Percentiles rank a stretch among this genome's conserved stretches.
Evolutionary conservation across 2,329 filamentous ascomycete species (phyloP).

Genomic region (Sporothrix phasma): DNA sequence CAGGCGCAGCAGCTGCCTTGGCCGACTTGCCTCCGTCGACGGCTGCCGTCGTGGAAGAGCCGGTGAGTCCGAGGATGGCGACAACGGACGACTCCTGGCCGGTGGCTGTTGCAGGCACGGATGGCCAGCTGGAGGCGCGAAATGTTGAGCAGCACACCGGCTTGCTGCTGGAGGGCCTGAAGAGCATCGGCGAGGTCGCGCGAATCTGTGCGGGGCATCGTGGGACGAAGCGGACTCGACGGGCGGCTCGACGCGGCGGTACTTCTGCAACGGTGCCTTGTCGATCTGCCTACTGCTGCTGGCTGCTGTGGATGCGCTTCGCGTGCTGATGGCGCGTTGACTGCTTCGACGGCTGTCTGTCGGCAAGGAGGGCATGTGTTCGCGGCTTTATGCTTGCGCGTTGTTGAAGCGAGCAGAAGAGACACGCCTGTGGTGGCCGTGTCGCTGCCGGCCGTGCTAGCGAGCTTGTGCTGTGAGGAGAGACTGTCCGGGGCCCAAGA

Average conservation of each 20-base stretch:
- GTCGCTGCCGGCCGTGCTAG: constrained; percentile 16
- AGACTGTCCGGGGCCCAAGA: neutral
- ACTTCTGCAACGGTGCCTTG: constrained; percentile 31
- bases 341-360: neutral
- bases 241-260: neutral
- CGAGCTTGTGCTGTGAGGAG: neutral
- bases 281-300: constrained; percentile 16
- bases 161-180: constrained; percentile 48
- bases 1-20: constrained; percentile 56
- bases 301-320: constrained; percentile 22
- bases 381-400: neutral
- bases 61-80: constrained; percentile 43
- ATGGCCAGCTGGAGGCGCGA: constrained; percentile 62
- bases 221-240: neutral
- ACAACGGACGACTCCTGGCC: constrained; percentile 50
- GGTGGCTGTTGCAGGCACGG: constrained; percentile 46
- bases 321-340: too few species aligned
- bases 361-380: neutral
- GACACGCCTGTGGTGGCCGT: constrained; percentile 21
- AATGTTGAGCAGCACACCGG: constrained; percentile 54
- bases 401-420: constrained; percentile 25
- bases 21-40: constrained; percentile 39
- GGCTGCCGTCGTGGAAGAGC: constrained; percentile 24
- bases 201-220: constrained; percentile 3
- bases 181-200: constrained; percentile 50